Evolutionary conservation across 2,329 filamentous ascomycete genomes (phyloP), one percentile per base, ranked within the genome.

Genomic region (Diaporthe caulivora): DNA sequence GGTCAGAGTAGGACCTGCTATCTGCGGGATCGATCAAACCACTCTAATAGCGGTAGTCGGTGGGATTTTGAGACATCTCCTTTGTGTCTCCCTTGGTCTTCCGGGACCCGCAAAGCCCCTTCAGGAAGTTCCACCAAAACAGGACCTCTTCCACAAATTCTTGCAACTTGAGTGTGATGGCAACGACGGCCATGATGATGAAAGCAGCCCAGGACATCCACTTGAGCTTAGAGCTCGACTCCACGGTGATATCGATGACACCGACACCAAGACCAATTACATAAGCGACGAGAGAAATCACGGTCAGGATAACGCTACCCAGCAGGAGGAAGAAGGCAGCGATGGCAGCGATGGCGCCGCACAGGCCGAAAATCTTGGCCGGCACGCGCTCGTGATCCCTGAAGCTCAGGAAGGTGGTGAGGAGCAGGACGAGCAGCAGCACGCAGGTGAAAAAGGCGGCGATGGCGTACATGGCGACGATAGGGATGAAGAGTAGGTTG

Each of bases 161-260:
- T 44, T 75, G 65, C 7, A 75, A 29, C 26, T 75, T 75, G 62
- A 75, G 62, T 10, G 40, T 44, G 18, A 54, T 44, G 15, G 71
- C 53, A n/a, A 75, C 65, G 1, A 68, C 8, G 17, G 53, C 58
- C 71, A 73, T 73, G 26, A 73, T 54, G 17, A 68, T 26, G 18
- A 70, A 75, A 10, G 73, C 73, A 1, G 73, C 73, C 73, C 73
- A 75, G 17, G 73, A 75, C 53, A 75, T 60, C 73, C 73, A 75
- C 71, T 75, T 75, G 49, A 75, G 73, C 65, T 55, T 31, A 3
- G 71, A 60, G 40, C 73, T 68, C n/a, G 73, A 73, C n/a, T 53
- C 44, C 11, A 75, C 58, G n/a, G 65, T 60, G 42, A 75, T 75
- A 4, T 72, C 73, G 29, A 73, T 67, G 4, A 75, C 73, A 34